Evolutionary conservation across 371 early-diverging fungal genomes (phyloP), one percentile per base, ranked within the genome.

Genomic region (Zopfochytrium polystomum): DNA sequence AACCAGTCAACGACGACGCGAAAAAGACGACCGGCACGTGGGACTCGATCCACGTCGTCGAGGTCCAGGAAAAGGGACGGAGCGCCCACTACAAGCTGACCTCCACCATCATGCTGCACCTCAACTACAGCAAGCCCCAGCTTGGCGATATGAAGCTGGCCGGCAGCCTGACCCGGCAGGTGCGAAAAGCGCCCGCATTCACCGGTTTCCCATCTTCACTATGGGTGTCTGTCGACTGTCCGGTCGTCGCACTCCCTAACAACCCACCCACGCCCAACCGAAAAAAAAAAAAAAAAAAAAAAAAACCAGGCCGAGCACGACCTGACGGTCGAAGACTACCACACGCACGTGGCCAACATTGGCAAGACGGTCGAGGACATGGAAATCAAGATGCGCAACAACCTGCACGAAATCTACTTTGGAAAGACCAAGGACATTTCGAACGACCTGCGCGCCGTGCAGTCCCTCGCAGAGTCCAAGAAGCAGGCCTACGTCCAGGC

Each of bases 21-120:
- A 77, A 76, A 42, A 82, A 83, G 31, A 83, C 89, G 74, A 90
- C 89, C 58, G 96, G 96, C 25, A 85, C 92, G n/a, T 97, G 98
- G 98, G 98, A 97, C 67, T 94, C 96, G n/a, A 95, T 96, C 69
- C 98, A 97, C 66, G 94, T 96, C 1, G 80, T 97, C 60, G 93
- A 95, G 69, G 94, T 91, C 1, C 73, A 80, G 54, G 92, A 91
- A 70, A 84, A 86, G 56, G 88, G 89, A 18, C 85, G 92, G 46
- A 81, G 78, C 55, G 94, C 93, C 4, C 84, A 85, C 53, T 97
- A 97, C 80, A 91, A 91, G 67, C 74, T 96, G 58, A 96, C 96
- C 3, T 92, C 95, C 22, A 96, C 97, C 0, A 83, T 97, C 42
- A 91, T 96, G 90, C 81, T 97, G 6, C 88, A 94, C 69, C 89